Conservation (phyloP, 208 protist genomes). For the Sergeia podlipaevii region DNA sequence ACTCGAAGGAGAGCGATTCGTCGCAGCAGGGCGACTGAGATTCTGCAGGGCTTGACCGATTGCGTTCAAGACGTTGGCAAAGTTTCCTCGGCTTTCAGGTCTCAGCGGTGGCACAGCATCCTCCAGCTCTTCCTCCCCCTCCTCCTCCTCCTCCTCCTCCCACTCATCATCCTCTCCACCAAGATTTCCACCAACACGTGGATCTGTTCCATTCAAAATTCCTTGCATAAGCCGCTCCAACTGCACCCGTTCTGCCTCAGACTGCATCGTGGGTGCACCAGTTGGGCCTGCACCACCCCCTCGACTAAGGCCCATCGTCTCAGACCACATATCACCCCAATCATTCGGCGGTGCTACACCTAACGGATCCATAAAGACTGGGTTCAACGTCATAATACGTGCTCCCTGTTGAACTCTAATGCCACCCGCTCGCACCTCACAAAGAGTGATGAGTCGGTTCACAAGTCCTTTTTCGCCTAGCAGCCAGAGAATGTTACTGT, state of each 20-base stretch:
- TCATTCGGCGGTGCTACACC: too few relatives aligned
- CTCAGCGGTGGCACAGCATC: neutral
- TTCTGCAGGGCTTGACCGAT: too few relatives aligned
- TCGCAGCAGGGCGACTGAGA: too few relatives aligned
- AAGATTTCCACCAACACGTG: too few relatives aligned
- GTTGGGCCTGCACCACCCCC: too few relatives aligned
- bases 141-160: conserved; percentile 17
- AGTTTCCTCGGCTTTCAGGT: neutral
- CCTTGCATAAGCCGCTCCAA: too few relatives aligned
- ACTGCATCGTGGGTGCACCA: too few relatives aligned
- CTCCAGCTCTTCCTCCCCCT: conserved; percentile 7
- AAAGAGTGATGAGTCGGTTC: conserved; percentile 50
- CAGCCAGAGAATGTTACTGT: conserved; percentile 83
- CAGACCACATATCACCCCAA: too few relatives aligned
- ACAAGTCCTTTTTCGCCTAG: conserved; percentile 51
- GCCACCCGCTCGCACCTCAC: conserved; percentile 37
- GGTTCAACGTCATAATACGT: conserved; percentile 17
- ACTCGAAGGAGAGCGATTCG: too few relatives aligned
- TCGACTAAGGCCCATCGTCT: too few relatives aligned
- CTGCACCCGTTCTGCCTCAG: too few relatives aligned
- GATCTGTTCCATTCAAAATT: too few relatives aligned
- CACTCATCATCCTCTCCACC: conserved; percentile 14
- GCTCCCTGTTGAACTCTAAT: conserved; percentile 36
- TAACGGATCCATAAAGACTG: neutral
- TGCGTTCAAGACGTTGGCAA: neutral